These are phyloP conservation scores for Hypocrella siamensis DNA, from an alignment of 2,329 filamentous ascomycete genomes.

Conservation along the genomic window DNA sequence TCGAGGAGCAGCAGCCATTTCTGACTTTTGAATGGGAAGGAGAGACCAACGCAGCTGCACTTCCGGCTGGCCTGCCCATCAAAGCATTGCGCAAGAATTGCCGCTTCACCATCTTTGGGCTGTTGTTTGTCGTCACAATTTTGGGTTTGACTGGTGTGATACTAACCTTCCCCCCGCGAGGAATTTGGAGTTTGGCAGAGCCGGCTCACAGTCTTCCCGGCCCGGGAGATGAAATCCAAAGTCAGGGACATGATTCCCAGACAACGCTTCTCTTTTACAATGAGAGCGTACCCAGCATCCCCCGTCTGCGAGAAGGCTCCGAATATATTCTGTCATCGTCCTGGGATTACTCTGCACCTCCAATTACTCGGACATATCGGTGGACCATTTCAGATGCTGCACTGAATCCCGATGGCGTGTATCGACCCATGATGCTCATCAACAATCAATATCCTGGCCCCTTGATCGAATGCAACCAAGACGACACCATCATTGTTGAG, in stretches of 20 bases:
- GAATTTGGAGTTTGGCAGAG: not conserved
- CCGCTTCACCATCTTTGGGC: conserved; percentile 7
- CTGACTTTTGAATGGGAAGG: too few relatives aligned
- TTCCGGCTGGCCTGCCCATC: too few relatives aligned
- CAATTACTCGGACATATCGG: conserved; percentile 37
- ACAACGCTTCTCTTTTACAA: conserved; percentile 7
- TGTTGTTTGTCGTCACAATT: conserved; percentile 10
- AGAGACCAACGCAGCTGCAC: too few relatives aligned
- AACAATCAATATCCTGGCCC: conserved; percentile 64
- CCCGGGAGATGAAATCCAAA: too few relatives aligned
- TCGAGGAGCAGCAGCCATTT: too few relatives aligned
- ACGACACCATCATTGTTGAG: conserved; percentile 55
- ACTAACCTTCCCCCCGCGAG: not conserved
- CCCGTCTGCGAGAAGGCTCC: conserved; percentile 16
- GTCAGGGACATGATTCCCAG: not conserved
- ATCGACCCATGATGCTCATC: conserved; percentile 47
- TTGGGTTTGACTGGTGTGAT: conserved; percentile 8
- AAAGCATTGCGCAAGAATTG: too few relatives aligned
- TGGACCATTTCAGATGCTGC: conserved; percentile 44
- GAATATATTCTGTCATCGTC: conserved; percentile 40
- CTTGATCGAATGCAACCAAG: conserved; percentile 56
- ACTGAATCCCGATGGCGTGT: conserved; percentile 45
- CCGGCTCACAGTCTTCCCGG: too few relatives aligned
- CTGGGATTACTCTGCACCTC: conserved; percentile 38
- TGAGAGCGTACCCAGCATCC: conserved; percentile 8